These are phyloP conservation scores for Diaporthe sp. DNA, from an alignment of 2,329 filamentous ascomycete species.

Conservation along the genomic window DNA sequence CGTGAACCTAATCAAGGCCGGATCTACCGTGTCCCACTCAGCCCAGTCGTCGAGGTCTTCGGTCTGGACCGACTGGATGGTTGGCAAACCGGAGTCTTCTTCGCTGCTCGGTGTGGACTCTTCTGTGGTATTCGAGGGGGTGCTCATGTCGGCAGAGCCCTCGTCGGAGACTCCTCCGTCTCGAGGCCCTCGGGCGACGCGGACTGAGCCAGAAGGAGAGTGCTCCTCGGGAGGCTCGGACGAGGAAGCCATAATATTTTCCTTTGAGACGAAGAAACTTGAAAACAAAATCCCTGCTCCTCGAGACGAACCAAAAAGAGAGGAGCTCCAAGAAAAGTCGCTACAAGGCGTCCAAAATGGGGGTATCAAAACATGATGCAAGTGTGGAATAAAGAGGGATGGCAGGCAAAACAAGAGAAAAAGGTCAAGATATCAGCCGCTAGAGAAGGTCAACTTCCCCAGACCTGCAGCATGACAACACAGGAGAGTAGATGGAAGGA, in stretches of 20 bases:
- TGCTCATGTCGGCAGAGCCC: neutral
- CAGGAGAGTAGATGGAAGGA: constrained; percentile 14
- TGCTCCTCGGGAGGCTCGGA: constrained; percentile 22
- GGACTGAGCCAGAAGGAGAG: constrained; percentile 30
- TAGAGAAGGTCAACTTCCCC: constrained; percentile 32
- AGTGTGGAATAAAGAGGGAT: constrained; percentile 23
- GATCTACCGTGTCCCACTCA: constrained; percentile 32
- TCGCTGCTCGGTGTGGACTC: neutral
- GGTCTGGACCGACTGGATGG: neutral
- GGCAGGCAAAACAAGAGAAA: constrained; percentile 3
- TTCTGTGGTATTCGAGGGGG: neutral
- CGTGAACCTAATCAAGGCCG: constrained; percentile 32
- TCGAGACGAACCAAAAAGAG: constrained; percentile 21
- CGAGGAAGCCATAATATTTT: constrained; percentile 32
- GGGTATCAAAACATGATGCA: constrained; percentile 32
- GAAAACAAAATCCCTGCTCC: constrained; percentile 28
- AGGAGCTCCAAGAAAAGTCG: constrained; percentile 23
- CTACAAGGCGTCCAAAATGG: constrained; percentile 31
- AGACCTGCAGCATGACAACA: constrained; percentile 1
- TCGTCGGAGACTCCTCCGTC: neutral
- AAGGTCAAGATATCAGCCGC: constrained; percentile 7
- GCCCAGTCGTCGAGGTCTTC: constrained; percentile 31
- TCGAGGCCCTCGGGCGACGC: constrained; percentile 13
- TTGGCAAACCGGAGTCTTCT: neutral
- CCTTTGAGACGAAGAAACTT: constrained; percentile 22